A percentile compares a stretch with the other conserved stretches of the same genome.
These are phyloP conservation scores for Cyberlindnera japonica DNA, from an alignment of 805 yeast species.

Conservation along the genomic window DNA sequence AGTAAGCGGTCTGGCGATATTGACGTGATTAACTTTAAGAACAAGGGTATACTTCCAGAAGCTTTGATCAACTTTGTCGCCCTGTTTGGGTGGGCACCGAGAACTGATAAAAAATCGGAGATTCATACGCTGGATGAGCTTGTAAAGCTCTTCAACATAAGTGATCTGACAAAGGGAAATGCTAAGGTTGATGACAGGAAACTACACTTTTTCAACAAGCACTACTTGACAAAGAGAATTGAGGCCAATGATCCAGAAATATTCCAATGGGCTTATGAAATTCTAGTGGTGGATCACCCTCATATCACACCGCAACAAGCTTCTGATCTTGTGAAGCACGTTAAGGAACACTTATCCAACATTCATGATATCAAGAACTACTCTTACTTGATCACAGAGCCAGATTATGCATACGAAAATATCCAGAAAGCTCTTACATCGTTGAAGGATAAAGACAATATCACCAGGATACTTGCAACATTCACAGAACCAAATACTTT, in stretches of 20 bases:
- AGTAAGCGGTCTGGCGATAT: constrained; percentile 84
- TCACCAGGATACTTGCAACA: constrained; percentile 17
- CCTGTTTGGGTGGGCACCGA: constrained; percentile 93
- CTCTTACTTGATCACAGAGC: constrained; percentile 43
- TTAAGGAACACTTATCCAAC: constrained; percentile 49
- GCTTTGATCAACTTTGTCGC: constrained; percentile 86
- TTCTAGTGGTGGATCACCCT: constrained; percentile 19
- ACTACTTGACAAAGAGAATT: constrained; percentile 49
- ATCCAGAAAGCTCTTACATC: constrained; percentile 32
- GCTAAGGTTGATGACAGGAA: constrained; percentile 85
- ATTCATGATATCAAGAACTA: constrained; percentile 51
- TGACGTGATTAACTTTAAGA: constrained; percentile 57
- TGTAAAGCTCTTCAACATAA: constrained; percentile 53
- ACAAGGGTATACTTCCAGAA: constrained; percentile 74
- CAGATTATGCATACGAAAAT: constrained; percentile 22
- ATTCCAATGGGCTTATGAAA: constrained; percentile 30
- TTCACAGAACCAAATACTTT: constrained; percentile 10
- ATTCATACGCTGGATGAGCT: constrained; percentile 50
- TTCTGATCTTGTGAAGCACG: constrained; percentile 35
- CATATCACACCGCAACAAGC: constrained; percentile 32
- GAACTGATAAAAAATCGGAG: constrained; percentile 45
- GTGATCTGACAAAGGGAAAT: constrained; percentile 84
- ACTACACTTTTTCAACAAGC: constrained; percentile 72
- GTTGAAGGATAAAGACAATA: constrained; percentile 7
- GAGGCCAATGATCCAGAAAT: constrained; percentile 35